Percentiles rank a stretch among this genome's conserved stretches.
Evolutionary conservation across 495 filamentous ascomycete species (phyloP).

Genomic region (Aspergillus asperescens): DNA sequence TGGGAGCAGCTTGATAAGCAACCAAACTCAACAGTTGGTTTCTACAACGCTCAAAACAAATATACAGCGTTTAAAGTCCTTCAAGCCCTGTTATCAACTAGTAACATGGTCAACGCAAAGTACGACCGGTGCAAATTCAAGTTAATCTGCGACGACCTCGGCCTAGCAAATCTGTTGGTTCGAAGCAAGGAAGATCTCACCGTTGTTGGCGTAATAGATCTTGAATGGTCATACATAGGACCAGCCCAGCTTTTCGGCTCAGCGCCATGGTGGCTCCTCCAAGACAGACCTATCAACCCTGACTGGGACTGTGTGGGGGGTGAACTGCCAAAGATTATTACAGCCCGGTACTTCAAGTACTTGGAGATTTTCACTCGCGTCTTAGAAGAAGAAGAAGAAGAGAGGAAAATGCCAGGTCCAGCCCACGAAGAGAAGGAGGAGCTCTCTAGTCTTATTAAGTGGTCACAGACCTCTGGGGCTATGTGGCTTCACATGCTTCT

Average conservation of each 20-base stretch:
- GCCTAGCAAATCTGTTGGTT: slow-evolving; percentile 34
- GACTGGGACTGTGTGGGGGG: slow-evolving; percentile 24
- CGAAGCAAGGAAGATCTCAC: slow-evolving; percentile 26
- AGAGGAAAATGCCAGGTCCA: slow-evolving; percentile 24
- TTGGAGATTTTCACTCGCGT: slow-evolving; percentile 27
- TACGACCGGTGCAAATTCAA: slow-evolving; percentile 31
- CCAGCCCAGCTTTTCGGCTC: slow-evolving; percentile 34
- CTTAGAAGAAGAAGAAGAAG: slow-evolving; percentile 35
- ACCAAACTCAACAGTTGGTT: slow-evolving; percentile 27
- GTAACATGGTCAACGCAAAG: slow-evolving; percentile 20
- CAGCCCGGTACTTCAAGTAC: slow-evolving; percentile 27
- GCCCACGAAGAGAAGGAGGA: slow-evolving; percentile 25
- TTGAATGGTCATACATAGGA: slow-evolving; percentile 35
- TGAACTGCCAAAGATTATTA: slow-evolving; percentile 19
- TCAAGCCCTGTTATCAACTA: slow-evolving; percentile 16
- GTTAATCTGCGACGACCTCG: slow-evolving; percentile 34
- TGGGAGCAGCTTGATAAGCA: slow-evolving; percentile 30
- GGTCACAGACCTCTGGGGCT: slow-evolving; percentile 25
- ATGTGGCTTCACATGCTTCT: slow-evolving; percentile 36
- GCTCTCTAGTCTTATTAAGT: slow-evolving; percentile 30
- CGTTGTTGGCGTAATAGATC: slow-evolving; percentile 32
- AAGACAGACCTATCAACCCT: slow-evolving; percentile 23
- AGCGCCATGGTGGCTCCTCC: slow-evolving; percentile 35
- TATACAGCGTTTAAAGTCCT: slow-evolving; percentile 26
- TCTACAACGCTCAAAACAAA: slow-evolving; percentile 20